phyloP scores from a whole-genome alignment of 495 filamentous ascomycete genomes.

The Sphaerosporella brunnea region DNA sequence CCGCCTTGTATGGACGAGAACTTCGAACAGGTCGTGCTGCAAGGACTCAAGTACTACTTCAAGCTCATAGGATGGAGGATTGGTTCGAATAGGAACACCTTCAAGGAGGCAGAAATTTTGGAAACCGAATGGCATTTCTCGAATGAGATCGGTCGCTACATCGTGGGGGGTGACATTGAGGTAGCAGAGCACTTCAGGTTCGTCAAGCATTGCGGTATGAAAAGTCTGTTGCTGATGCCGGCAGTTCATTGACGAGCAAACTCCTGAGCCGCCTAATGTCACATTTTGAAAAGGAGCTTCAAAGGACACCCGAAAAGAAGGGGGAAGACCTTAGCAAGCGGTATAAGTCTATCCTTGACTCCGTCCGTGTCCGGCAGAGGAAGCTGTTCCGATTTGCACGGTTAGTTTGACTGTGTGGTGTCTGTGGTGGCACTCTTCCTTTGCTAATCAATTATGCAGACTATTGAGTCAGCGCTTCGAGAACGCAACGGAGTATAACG shows the following conservation, averaged over 20 bases:
- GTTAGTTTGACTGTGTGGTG: constrained; percentile 10
- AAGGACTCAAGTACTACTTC: constrained; percentile 94
- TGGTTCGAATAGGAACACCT: constrained; percentile 93
- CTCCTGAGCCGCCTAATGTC: constrained; percentile 69
- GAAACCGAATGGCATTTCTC: constrained; percentile 96
- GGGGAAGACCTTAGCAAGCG: constrained; percentile 83
- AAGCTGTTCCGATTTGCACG: constrained; percentile 47
- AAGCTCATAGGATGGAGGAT: constrained; percentile 93
- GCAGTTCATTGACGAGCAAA: constrained; percentile 72
- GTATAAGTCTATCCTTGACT: constrained; percentile 87
- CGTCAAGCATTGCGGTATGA: constrained; percentile 1
- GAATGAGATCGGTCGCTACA: constrained; percentile 71
- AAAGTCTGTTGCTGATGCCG: constrained; percentile 10
- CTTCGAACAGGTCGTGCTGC: constrained; percentile 87
- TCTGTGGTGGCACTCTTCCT: neutral
- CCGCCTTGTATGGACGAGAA: constrained; percentile 93
- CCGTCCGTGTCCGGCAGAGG: constrained; percentile 82
- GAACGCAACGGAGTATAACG: constrained; percentile 85
- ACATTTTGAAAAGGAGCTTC: constrained; percentile 82
- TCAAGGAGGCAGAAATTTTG: constrained; percentile 93
- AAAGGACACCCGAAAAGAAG: constrained; percentile 62
- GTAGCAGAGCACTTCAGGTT: constrained; percentile 96
- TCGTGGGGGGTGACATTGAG: constrained; percentile 85
- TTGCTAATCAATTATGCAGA: constrained; percentile 31
- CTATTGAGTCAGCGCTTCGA: constrained; percentile 85